These are phyloP conservation scores for Rhodomyrtus psidioides DNA, from an alignment of 441 rosid genomes.

Conservation along the genomic window DNA sequence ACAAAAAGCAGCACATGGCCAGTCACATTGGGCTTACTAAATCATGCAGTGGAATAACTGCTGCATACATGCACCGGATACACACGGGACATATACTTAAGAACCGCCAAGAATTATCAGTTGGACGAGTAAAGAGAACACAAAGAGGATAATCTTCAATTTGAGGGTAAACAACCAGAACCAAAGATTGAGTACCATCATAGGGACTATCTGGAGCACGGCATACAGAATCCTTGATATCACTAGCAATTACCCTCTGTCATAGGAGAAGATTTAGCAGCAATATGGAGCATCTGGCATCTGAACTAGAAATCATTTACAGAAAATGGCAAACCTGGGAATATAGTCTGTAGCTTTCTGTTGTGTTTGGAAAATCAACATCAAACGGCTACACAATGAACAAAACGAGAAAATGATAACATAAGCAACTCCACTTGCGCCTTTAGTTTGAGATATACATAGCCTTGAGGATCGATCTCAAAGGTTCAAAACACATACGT, in stretches of 20 bases:
- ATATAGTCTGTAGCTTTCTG: constrained; percentile 88
- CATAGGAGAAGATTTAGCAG: constrained; percentile 14
- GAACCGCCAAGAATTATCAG: background rate
- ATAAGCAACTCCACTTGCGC: background rate
- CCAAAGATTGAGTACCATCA: constrained; percentile 54
- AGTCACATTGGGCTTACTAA: background rate
- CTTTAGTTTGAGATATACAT: background rate
- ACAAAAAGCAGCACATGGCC: background rate
- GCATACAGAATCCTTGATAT: constrained; percentile 94
- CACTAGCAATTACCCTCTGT: constrained; percentile 95
- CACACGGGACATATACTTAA: background rate
- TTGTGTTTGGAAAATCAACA: constrained; percentile 74
- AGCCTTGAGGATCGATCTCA: background rate
- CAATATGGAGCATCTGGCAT: background rate
- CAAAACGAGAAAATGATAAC: background rate
- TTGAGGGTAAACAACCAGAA: background rate
- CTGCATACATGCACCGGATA: background rate
- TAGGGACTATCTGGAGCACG: constrained; percentile 99
- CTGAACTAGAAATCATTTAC: constrained; percentile 1
- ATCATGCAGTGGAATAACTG: background rate
- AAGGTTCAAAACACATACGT: background rate
- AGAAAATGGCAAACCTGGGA: constrained; percentile 58
- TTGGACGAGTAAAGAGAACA: background rate
- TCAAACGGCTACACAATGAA: constrained; percentile 57
- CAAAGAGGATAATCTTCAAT: background rate